Percentiles rank a stretch among this genome's conserved stretches.
Conservation (phyloP, 768 basidiomycete species). For the Fomitopsis pulvina region DNA sequence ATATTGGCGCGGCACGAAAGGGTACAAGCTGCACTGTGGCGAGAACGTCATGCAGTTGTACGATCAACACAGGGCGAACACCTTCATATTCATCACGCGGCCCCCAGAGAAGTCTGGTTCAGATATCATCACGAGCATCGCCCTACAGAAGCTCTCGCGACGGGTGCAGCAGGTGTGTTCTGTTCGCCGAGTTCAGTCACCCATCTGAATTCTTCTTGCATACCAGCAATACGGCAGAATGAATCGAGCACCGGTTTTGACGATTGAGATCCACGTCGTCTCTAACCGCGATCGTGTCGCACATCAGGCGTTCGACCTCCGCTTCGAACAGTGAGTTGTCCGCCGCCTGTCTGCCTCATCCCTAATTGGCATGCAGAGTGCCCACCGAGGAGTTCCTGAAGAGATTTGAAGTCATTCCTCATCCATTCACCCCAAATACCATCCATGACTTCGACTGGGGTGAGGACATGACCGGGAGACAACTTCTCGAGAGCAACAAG, state of each 20-base stretch:
- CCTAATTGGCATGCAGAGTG: slow-evolving; percentile 23
- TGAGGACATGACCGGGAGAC: slow-evolving; percentile 27
- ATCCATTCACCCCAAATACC: slow-evolving; percentile 14
- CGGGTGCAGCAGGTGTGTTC: slow-evolving; percentile 42
- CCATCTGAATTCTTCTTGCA: not conserved
- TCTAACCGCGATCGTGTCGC: slow-evolving; percentile 62
- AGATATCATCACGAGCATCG: slow-evolving; percentile 53
- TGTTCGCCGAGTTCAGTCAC: not conserved
- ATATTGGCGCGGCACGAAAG: slow-evolving; percentile 43
- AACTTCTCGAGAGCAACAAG: slow-evolving; percentile 17
- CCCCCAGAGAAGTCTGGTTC: slow-evolving; percentile 37
- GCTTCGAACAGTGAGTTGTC: slow-evolving; percentile 55
- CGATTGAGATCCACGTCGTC: slow-evolving; percentile 61
- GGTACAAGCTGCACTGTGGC: slow-evolving; percentile 50
- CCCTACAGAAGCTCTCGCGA: slow-evolving; percentile 52
- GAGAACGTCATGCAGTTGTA: slow-evolving; percentile 55
- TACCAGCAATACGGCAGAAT: slow-evolving; percentile 56
- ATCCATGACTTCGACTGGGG: slow-evolving; percentile 17
- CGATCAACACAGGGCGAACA: slow-evolving; percentile 42
- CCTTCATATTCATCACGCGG: slow-evolving; percentile 52
- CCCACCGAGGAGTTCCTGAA: slow-evolving; percentile 22
- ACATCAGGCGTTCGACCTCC: slow-evolving; percentile 61
- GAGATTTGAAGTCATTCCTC: slow-evolving; percentile 16
- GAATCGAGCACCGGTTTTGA: slow-evolving; percentile 41
- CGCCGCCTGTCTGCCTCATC: slow-evolving; percentile 9